Percentiles rank a stretch among this genome's conserved stretches.
phyloP scores from a whole-genome alignment of 2,329 filamentous ascomycete genomes.

The Malbranchea zuffiana region DNA sequence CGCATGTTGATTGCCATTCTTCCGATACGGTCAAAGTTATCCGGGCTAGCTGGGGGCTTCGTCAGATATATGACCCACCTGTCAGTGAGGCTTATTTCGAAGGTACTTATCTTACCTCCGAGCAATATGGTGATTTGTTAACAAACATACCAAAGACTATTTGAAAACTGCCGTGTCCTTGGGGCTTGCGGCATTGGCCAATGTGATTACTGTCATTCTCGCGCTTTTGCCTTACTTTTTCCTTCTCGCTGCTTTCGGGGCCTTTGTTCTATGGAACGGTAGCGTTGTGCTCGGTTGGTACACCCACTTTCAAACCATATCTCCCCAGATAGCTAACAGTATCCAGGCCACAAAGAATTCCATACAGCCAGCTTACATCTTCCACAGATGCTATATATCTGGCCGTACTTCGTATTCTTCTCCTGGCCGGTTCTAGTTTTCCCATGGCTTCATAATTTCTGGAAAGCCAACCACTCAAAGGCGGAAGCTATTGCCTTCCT shows the following conservation, averaged over 20 bases:
- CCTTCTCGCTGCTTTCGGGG: conserved; percentile 56
- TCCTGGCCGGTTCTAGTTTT: conserved; percentile 65
- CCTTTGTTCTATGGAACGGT: conserved; percentile 76
- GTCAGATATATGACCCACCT: conserved; percentile 41
- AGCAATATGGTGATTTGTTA: not conserved
- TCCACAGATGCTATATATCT: conserved; percentile 90
- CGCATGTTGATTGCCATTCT: conserved; percentile 20
- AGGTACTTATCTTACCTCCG: conserved; percentile 29
- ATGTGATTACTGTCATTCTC: conserved; percentile 30
- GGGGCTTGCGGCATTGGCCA: conserved; percentile 43
- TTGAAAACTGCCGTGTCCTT: conserved; percentile 51
- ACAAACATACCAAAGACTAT: conserved; percentile 30
- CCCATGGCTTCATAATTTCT: conserved; percentile 35
- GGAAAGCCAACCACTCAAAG: not conserved
- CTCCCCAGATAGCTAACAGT: conserved; percentile 19
- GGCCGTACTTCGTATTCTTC: conserved; percentile 83
- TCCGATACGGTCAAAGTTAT: conserved; percentile 21
- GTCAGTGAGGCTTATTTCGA: conserved; percentile 39
- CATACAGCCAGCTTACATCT: conserved; percentile 82
- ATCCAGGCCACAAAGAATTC: conserved; percentile 77
- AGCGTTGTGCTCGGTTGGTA: conserved; percentile 73
- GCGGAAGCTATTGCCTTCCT: not conserved
- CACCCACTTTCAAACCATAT: not conserved
- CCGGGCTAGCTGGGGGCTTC: conserved; percentile 25
- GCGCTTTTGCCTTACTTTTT: conserved; percentile 44